These are phyloP conservation scores for barley (Hordeum vulgare) DNA, from an alignment of 176 grass and related monocot species.

Conservation along the genomic window DNA sequence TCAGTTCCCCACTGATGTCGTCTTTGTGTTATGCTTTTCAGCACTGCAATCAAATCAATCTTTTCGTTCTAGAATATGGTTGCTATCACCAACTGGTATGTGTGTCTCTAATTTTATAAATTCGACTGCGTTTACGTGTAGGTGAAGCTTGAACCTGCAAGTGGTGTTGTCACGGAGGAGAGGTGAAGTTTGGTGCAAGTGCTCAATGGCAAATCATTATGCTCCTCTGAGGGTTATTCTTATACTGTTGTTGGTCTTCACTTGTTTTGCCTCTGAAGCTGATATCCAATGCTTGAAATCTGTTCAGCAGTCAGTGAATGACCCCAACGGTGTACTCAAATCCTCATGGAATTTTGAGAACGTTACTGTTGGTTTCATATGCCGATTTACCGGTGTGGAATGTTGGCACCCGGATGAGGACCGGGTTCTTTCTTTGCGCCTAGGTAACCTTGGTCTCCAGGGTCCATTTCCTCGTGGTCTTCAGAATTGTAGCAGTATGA, in stretches of 20 bases:
- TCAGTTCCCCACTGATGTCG: constrained; percentile 11
- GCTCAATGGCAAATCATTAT: constrained; percentile 26
- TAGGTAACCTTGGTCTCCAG: constrained; percentile 65
- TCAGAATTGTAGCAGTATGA: constrained; percentile 63
- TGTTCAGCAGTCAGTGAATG: constrained; percentile 24
- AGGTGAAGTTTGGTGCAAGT: not conserved
- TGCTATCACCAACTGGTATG: not conserved
- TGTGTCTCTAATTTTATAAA: not conserved
- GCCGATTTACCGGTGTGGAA: constrained; percentile 57
- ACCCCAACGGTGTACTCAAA: constrained; percentile 35
- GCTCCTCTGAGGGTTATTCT: constrained; percentile 18
- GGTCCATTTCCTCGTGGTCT: constrained; percentile 62
- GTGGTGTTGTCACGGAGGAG: not conserved
- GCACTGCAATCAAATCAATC: not conserved
- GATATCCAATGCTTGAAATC: constrained; percentile 54
- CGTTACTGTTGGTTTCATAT: constrained; percentile 29
- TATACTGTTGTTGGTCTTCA: not conserved
- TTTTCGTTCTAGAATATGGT: not conserved
- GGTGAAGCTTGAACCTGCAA: constrained; percentile 7
- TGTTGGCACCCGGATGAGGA: constrained; percentile 87
- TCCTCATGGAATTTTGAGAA: constrained; percentile 57
- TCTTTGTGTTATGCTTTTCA: not conserved
- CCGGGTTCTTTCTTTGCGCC: constrained; percentile 52
- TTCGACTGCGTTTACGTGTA: not conserved
- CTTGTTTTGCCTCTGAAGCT: constrained; percentile 22